Evolutionary conservation across 371 early-diverging fungal species (phyloP).

Genomic region (Entomophthora muscae): DNA sequence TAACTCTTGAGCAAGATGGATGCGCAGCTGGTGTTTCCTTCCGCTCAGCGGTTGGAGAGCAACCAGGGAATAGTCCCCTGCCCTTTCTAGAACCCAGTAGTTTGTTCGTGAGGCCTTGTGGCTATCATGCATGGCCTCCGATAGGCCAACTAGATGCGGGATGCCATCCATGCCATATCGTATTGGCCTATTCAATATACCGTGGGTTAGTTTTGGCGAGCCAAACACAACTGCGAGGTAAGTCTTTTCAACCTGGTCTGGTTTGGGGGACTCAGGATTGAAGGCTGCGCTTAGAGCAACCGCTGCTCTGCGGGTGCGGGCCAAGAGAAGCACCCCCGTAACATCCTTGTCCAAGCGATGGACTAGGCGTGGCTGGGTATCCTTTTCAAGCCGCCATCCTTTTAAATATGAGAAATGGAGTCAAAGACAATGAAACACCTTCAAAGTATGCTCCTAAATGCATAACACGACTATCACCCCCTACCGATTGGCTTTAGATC

Average conservation of each 20-base stretch:
- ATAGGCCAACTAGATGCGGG: neutral
- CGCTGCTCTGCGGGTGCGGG: neutral
- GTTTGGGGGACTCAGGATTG: neutral
- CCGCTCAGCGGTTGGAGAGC: neutral
- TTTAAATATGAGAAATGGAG: too few relatives aligned
- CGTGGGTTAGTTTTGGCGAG: neutral
- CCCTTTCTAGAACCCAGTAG: neutral
- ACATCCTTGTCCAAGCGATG: conserved; percentile 6
- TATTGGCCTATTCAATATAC: neutral
- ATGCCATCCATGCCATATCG: neutral
- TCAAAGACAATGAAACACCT: too few relatives aligned
- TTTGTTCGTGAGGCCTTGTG: neutral
- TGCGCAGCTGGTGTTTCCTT: conserved; percentile 3
- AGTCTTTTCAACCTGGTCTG: neutral
- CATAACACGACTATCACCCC: neutral
- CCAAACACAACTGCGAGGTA: neutral
- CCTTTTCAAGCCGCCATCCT: too few relatives aligned
- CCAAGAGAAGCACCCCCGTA: conserved; percentile 3
- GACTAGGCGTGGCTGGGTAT: conserved; percentile 5
- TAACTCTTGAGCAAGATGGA: neutral
- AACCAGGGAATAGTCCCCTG: neutral
- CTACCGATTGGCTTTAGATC: neutral
- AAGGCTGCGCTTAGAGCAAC: neutral
- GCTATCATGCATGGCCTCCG: neutral
- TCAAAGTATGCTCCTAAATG: neutral